Percentiles rank a stretch among this genome's conserved stretches.
Conservation (phyloP, 768 basidiomycete species). For the Cubamyces lactineus region DNA sequence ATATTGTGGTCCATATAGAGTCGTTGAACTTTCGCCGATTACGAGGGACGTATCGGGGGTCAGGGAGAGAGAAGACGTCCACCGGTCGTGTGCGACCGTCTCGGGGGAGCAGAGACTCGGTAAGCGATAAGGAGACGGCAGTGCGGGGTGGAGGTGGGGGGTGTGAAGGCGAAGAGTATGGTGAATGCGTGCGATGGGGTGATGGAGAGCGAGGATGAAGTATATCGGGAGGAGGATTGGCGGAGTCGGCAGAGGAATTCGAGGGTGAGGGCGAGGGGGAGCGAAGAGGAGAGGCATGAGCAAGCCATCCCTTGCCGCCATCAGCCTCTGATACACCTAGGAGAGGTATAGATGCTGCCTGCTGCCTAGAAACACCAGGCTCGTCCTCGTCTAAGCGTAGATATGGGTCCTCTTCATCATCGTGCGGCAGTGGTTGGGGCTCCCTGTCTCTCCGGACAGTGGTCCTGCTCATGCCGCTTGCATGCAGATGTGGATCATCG, state of each 20-base stretch:
- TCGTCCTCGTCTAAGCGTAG: constrained; percentile 75
- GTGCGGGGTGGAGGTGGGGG: constrained; percentile 47
- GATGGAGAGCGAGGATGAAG: constrained; percentile 37
- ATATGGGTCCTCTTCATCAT: constrained; percentile 76
- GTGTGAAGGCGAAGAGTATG: constrained; percentile 33
- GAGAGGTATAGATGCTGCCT: constrained; percentile 41
- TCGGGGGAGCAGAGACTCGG: constrained; percentile 76
- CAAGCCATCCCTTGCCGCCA: constrained; percentile 62
- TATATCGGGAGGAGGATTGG: constrained; percentile 46
- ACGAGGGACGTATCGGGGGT: constrained; percentile 68
- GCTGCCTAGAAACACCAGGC: constrained; percentile 39
- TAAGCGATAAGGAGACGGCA: constrained; percentile 67
- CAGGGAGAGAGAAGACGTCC: constrained; percentile 77
- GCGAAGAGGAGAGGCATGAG: constrained; percentile 71
- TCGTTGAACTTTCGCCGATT: constrained; percentile 76
- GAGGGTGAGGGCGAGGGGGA: constrained; percentile 47
- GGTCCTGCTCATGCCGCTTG: constrained; percentile 39
- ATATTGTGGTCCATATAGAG: constrained; percentile 68
- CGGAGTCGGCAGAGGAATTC: constrained; percentile 47
- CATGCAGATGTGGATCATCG: constrained; percentile 75
- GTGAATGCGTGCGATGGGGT: constrained; percentile 21
- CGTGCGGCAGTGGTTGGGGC: constrained; percentile 21
- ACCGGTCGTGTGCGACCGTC: constrained; percentile 66
- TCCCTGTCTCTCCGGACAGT: constrained; percentile 37
- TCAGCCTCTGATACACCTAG: constrained; percentile 47